These are phyloP conservation scores for Aspergillus cejpii DNA, from an alignment of 2,329 filamentous ascomycete genomes.

Conservation along the genomic window DNA sequence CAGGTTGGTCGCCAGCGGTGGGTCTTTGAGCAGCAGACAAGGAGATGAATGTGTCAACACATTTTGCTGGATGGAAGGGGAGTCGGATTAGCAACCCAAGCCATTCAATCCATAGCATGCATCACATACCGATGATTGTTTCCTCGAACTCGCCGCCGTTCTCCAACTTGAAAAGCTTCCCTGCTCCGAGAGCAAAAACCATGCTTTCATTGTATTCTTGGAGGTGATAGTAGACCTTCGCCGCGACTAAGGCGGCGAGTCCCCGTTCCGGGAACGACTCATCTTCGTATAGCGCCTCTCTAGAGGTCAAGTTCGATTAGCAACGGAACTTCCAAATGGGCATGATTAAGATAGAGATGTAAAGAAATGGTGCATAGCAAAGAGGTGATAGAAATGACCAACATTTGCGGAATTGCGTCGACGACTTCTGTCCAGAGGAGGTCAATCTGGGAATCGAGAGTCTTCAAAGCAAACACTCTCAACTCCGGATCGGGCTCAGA, in stretches of 20 bases:
- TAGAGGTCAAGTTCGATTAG: constrained; percentile 37
- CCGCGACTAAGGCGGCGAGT: constrained; percentile 85
- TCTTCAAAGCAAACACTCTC: constrained; percentile 89
- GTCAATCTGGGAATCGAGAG: constrained; percentile 92
- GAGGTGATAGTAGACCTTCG: constrained; percentile 98
- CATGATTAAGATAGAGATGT: not conserved
- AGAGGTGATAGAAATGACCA: constrained; percentile 36
- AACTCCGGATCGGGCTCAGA: constrained; percentile 91
- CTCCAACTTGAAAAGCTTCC: constrained; percentile 90
- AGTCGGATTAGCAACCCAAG: constrained; percentile 8
- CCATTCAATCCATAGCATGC: not conserved
- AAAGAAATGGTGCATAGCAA: not conserved
- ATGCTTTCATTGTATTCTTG: constrained; percentile 99
- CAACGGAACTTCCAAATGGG: not conserved
- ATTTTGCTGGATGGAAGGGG: constrained; percentile 60
- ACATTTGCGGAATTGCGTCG: constrained; percentile 89
- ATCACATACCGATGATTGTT: constrained; percentile 73
- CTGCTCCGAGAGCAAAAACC: constrained; percentile 91
- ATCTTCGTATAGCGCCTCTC: constrained; percentile 96
- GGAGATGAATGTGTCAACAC: constrained; percentile 94
- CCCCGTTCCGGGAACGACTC: constrained; percentile 88
- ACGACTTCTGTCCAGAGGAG: constrained; percentile 97
- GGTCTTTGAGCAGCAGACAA: constrained; percentile 57
- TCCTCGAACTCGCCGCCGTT: constrained; percentile 92
- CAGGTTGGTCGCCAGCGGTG: constrained; percentile 48